Percentiles rank a stretch among this genome's conserved stretches.
These are phyloP conservation scores for Citrus inodora DNA, from an alignment of 345 rosid species.

Conservation along the genomic window DNA sequence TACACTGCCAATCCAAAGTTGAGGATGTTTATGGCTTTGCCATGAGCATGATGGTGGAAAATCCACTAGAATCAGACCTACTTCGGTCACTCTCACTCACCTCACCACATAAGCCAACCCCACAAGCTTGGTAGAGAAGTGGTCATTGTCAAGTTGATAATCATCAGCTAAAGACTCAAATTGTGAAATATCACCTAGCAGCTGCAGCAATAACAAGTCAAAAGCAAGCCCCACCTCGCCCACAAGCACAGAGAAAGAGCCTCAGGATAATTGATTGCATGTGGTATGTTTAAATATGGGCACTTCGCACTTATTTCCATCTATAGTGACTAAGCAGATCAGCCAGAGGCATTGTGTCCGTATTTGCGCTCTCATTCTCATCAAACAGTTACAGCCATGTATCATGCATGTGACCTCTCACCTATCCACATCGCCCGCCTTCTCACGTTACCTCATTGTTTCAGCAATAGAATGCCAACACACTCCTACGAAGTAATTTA, in stretches of 20 bases:
- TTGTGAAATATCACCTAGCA: background rate
- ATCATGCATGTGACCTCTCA: slow-evolving; percentile 3
- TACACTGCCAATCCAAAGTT: background rate
- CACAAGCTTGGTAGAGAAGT: background rate
- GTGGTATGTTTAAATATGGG: slow-evolving; percentile 20
- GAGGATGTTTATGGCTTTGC: background rate
- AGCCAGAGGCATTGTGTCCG: background rate
- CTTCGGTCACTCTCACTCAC: background rate
- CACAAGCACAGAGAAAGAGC: background rate
- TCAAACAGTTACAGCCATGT: background rate
- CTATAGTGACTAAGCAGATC: background rate
- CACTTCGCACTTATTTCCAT: background rate
- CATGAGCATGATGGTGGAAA: background rate
- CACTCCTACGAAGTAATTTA: background rate
- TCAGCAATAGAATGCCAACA: background rate
- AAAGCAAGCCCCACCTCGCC: background rate
- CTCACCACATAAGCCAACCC: background rate
- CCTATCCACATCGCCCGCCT: background rate
- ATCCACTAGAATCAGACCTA: background rate
- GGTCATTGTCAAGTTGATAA: background rate
- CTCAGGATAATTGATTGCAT: slow-evolving; percentile 13
- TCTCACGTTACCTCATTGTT: background rate
- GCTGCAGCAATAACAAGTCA: background rate
- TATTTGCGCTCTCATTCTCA: background rate
- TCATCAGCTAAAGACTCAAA: background rate